Percentiles rank a stretch among this genome's conserved stretches.
phyloP scores from a whole-genome alignment of 257 asterid genomes.

The Scutellaria minor region DNA sequence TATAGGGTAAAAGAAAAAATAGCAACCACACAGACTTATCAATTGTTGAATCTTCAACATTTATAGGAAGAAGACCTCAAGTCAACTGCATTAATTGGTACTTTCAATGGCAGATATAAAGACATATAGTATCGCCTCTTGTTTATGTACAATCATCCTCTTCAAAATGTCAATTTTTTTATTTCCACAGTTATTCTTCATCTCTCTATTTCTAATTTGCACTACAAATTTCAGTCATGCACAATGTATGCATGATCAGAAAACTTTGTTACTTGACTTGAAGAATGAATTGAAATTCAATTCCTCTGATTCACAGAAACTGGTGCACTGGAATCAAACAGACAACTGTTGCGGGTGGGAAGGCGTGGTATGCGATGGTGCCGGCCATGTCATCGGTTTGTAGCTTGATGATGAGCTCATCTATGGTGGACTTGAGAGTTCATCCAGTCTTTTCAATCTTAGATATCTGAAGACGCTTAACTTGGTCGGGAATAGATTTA shows the following conservation, averaged over 20 bases:
- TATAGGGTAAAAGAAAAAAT: no score
- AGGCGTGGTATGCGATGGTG: slow-evolving; percentile 42
- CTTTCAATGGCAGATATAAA: no score
- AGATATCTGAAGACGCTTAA: slow-evolving; percentile 37
- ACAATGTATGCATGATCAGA: slow-evolving; percentile 37
- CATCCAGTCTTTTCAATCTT: slow-evolving; percentile 36
- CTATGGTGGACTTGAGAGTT: slow-evolving; percentile 6
- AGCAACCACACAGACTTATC: no score
- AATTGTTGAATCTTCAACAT: no score
- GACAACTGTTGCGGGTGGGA: slow-evolving; percentile 43
- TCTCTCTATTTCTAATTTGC: not conserved
- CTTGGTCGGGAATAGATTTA: slow-evolving; percentile 35
- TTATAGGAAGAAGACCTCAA: no score
- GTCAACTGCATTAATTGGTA: no score
- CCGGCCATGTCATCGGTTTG: slow-evolving; percentile 35
- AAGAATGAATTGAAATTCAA: slow-evolving; percentile 6
- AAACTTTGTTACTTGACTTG: slow-evolving; percentile 26
- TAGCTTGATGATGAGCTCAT: slow-evolving; percentile 25
- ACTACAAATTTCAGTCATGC: not conserved
- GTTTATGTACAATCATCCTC: not conserved
- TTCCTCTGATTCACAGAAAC: slow-evolving; percentile 25
- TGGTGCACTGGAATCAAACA: slow-evolving; percentile 35
- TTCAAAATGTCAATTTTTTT: not conserved
- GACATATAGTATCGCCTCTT: no score
- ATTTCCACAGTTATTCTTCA: not conserved